A percentile compares a stretch with the other conserved stretches of the same genome.
phyloP scores from a whole-genome alignment of 2,329 filamentous ascomycete genomes.

The Aspergillus hiratsukae region DNA sequence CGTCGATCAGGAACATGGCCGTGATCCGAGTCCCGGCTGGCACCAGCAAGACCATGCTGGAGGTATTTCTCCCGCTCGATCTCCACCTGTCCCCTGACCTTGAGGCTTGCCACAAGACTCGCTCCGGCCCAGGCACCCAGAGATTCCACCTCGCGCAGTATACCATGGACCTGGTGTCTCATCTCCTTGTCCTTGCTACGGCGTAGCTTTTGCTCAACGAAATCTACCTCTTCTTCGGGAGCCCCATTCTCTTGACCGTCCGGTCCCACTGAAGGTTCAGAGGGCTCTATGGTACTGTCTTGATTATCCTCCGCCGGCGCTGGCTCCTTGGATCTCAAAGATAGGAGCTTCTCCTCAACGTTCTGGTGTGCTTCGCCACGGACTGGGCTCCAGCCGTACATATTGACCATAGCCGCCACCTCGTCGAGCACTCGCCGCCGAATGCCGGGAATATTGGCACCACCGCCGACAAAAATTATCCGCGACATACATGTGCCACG shows the following conservation, averaged over 20 bases:
- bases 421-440: slow-evolving; percentile 74
- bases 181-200: slow-evolving; percentile 31
- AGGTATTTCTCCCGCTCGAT: slow-evolving; percentile 62
- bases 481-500: slow-evolving; percentile 82
- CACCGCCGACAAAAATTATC: slow-evolving; percentile 80
- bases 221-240: slow-evolving; percentile 44
- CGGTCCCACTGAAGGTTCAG: slow-evolving; percentile 19
- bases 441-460: slow-evolving; percentile 72
- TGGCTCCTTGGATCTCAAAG: slow-evolving; percentile 26
- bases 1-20: slow-evolving; percentile 34
- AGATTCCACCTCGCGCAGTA: slow-evolving; percentile 54
- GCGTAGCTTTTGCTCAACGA: slow-evolving; percentile 39
- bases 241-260: slow-evolving; percentile 7
- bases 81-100: slow-evolving; percentile 58
- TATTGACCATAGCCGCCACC: slow-evolving; percentile 60
- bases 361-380: slow-evolving; percentile 61
- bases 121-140: slow-evolving; percentile 63
- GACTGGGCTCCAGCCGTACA: slow-evolving; percentile 73
- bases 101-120: slow-evolving; percentile 56
- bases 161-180: slow-evolving; percentile 32
- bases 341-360: slow-evolving; percentile 42
- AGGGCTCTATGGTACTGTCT: slow-evolving; percentile 1
- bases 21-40: slow-evolving; percentile 41
- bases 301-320: slow-evolving; percentile 7
- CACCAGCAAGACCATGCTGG: slow-evolving; percentile 44